A percentile compares a stretch with the other conserved stretches of the same genome.
Evolutionary conservation across 2,329 filamentous ascomycete species (phyloP).

Genomic region (Fusarium sp.): DNA sequence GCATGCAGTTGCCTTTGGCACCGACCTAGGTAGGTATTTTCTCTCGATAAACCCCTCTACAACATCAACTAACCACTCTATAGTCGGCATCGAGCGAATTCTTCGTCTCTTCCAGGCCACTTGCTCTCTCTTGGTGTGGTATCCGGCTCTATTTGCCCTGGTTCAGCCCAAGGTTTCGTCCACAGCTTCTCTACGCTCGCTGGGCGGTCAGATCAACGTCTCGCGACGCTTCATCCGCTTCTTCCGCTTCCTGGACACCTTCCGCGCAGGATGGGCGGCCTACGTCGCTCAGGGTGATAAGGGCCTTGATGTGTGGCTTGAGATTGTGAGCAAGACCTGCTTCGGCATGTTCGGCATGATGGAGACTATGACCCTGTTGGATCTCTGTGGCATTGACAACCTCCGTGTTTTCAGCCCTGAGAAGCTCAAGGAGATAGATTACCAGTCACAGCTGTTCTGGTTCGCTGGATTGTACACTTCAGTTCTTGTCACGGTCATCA

Average conservation of each 20-base stretch:
- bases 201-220: slow-evolving; percentile 61
- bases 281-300: slow-evolving; percentile 52
- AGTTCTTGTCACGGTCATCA: slow-evolving; percentile 59
- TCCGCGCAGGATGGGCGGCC: slow-evolving; percentile 63
- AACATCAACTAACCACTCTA: slow-evolving; percentile 24
- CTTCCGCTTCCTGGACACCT: slow-evolving; percentile 75
- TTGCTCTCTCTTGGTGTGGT: slow-evolving; percentile 62
- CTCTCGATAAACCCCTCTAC: slow-evolving; percentile 20
- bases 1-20: slow-evolving; percentile 60
- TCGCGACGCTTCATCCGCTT: slow-evolving; percentile 74
- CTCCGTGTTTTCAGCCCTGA: slow-evolving; percentile 67
- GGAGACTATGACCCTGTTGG: slow-evolving; percentile 73
- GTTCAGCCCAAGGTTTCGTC: slow-evolving; percentile 51
- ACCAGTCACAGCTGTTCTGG: slow-evolving; percentile 79
- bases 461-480: slow-evolving; percentile 71
- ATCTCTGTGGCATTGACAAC: slow-evolving; percentile 60
- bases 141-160: slow-evolving; percentile 57
- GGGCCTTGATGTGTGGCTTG: slow-evolving; percentile 61
- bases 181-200: slow-evolving; percentile 51
- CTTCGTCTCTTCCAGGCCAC: slow-evolving; percentile 70
- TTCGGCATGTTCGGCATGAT: slow-evolving; percentile 76
- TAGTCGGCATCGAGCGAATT: slow-evolving; percentile 73
- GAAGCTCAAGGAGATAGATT: slow-evolving; percentile 61
- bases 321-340: slow-evolving; percentile 69
- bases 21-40: slow-evolving; percentile 59